Evolutionary conservation across 1,284 basidiomycete genomes (phyloP).

Genomic region (Gymnopus androsaceus): DNA sequence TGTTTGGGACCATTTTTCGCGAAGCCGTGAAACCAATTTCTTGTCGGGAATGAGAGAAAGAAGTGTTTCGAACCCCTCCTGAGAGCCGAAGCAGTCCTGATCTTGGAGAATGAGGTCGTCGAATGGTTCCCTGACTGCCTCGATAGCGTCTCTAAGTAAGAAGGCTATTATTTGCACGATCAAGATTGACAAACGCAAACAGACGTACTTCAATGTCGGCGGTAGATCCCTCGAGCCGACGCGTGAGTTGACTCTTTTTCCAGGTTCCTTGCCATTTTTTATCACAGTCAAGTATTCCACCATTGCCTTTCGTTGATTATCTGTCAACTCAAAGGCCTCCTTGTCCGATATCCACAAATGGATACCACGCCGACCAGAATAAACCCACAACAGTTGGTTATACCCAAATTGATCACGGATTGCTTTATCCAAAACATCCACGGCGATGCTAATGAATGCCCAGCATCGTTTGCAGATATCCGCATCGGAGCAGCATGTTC

Average conservation of each 20-base stretch:
- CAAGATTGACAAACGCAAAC: slow-evolving; percentile 5
- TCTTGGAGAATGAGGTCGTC: slow-evolving; percentile 74
- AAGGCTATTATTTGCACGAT: not conserved
- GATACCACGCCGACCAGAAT: slow-evolving; percentile 97
- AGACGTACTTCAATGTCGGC: slow-evolving; percentile 68
- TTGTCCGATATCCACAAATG: slow-evolving; percentile 97
- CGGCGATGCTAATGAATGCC: slow-evolving; percentile 92
- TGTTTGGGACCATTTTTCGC: slow-evolving; percentile 64
- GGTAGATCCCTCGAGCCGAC: slow-evolving; percentile 56
- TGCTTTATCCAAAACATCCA: slow-evolving; percentile 81
- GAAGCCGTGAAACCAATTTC: slow-evolving; percentile 48
- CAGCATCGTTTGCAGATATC: slow-evolving; percentile 94
- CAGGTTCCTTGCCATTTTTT: slow-evolving; percentile 80
- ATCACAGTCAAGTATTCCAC: slow-evolving; percentile 89
- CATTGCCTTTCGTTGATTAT: slow-evolving; percentile 87
- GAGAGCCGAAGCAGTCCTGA: slow-evolving; percentile 82
- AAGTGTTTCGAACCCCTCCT: slow-evolving; percentile 76
- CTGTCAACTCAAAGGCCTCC: slow-evolving; percentile 86
- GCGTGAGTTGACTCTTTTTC: slow-evolving; percentile 84
- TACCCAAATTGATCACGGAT: slow-evolving; percentile 89
- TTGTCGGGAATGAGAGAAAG: slow-evolving; percentile 77
- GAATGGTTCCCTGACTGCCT: slow-evolving; percentile 62
- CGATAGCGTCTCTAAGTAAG: slow-evolving; percentile 48
- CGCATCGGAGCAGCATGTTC: slow-evolving; percentile 93
- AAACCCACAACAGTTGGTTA: slow-evolving; percentile 90